Evolutionary conservation across 2,329 filamentous ascomycete species (phyloP), one percentile per base, ranked within the genome.

Genomic region (Aspergillus flavus): DNA sequence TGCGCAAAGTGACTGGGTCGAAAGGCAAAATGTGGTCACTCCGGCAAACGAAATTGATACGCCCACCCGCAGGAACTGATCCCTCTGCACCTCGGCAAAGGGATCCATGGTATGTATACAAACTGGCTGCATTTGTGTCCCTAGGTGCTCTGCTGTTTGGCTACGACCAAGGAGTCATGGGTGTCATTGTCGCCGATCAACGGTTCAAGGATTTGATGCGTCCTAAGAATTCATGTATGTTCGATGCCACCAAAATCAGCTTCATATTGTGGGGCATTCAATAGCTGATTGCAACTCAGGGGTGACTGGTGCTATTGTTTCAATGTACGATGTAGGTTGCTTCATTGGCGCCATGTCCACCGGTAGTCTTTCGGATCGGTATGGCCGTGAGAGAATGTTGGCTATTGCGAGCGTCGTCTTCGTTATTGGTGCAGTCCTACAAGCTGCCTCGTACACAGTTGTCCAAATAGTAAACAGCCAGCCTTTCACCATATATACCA

Each of bases 281-380:
- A 14, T 21, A 3, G 0, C 30, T 54, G 52, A 54, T 26, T 12
- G 4, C 32, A 16, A 23, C 19, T 61, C 57, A 64, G 48, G 58
- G 58, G 58, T 59, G 2, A 59, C 66, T 3, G 65, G 68, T 64
- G 52, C 62, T n/a, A 61, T 69, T 2, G 62, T 64, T 1, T 69
- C 65, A 10, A 57, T 66, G 23, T 67, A 67, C 21, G 66, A 69
- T 59, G 41, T 70, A 4, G 65, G 68, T 41, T 69, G 65, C 41
- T 67, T 69, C 50, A 58, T 67, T 23, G 66, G 66, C 30, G 65
- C 68, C 39, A 68, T 70, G 63, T 67, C 65, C 1, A 62, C 69
- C 11, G 69, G 66, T 10, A 66, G 59, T 12, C 58, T 69, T 9
- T 64, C 66, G 1, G 68, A 71, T 57, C 58, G 62, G n/a, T 62